Evolutionary conservation across 2,329 filamentous ascomycete genomes (phyloP), one percentile per base, ranked within the genome.

Genomic region (Sporothrix curviconia): DNA sequence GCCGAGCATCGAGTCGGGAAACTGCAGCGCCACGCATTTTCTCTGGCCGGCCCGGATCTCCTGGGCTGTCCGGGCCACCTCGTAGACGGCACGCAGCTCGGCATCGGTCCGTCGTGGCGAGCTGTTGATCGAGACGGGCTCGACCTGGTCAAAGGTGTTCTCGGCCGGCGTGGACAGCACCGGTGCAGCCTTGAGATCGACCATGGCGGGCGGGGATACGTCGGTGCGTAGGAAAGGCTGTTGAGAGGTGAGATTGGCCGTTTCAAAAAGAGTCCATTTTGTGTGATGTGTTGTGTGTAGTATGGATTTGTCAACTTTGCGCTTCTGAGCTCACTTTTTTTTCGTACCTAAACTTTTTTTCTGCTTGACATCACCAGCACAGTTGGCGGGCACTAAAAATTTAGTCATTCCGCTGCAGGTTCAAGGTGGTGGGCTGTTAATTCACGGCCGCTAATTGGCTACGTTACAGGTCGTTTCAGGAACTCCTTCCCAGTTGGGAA

Each of bases 1-100:
- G 1, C 82, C 78, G 1, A 99, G 80, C 90, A 97, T 95, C 28
- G 86, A 80, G 72, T 99, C 94, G 0, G 94, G 92, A 65, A 99
- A 97, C 69, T 99, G 94, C n/a, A 99, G 75, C 1, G 91, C 94
- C 32, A 99, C 82, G 52, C 87, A 82, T 61, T 74, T 81, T 81
- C 90, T 95, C 69, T 78, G 78, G 43, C 84, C 87, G 5, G 77
- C 72, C n/a, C 78, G 77, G 47, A 99, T 87, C 70, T 96, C 89
- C 36, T 74, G 71, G 50, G 90, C 81, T 0, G 94, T 96, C 57
- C 89, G 82, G 59, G 81, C 78, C 63, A 96, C 86, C 72, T 99
- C 94, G 75, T 97, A 99, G 50, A 88, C 86, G 40, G 84, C 74
- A 56, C 76, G 75, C 30, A 97, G 76, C 67, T 92, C 87, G 67